Evolutionary conservation across 192 early-diverging fungal species (phyloP), one percentile per base, ranked within the genome.

Genomic region (Physocladia obscura): DNA sequence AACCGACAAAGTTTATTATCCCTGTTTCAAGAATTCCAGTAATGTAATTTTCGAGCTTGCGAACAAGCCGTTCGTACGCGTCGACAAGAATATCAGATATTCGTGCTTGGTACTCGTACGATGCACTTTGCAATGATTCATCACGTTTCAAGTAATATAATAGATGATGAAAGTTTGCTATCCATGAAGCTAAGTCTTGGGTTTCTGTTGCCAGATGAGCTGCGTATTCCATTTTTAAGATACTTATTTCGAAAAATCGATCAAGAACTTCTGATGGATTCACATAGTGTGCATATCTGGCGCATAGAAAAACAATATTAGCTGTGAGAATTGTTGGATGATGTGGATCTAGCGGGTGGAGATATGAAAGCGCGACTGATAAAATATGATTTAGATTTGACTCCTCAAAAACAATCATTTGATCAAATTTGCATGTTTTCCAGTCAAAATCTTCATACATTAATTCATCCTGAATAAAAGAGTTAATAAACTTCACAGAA

Each of bases 391-490:
- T 81, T 49, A 94, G 78, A 4, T 87, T 87, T 31, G 86, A 81
- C 58, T 81, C 83, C 55, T 89, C 88, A 75, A 96, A 94, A n/a
- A 96, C 94, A 81, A 93, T 90, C 96, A 98, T 98, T 75, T 98
- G 94, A 79, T 94, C 91, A 15, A 88, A 88, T 70, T 85, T 77
- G 76, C 93, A 92, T 17, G 74, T 80, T 49, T 89, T 85, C 93
- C 93, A 98, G 58, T 89, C 82, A 76, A 92, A 94, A 5, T 44
- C 40, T 44, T n/a, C 40, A n/a, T 13, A 44, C 8, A 44, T 8
- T n/a, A 44, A 13, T 44, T 44, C 11, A 44, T 44, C 40, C 40
- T 44, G 8, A 44, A n/a, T 44, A 44, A 44, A 44, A 44, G n/a
- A 44, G 40, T 13, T n/a, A n/a, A n/a, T n/a, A n/a, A n/a, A n/a